Conservation (phyloP, 2,329 filamentous ascomycete species). For the Fusarium virguliforme region DNA sequence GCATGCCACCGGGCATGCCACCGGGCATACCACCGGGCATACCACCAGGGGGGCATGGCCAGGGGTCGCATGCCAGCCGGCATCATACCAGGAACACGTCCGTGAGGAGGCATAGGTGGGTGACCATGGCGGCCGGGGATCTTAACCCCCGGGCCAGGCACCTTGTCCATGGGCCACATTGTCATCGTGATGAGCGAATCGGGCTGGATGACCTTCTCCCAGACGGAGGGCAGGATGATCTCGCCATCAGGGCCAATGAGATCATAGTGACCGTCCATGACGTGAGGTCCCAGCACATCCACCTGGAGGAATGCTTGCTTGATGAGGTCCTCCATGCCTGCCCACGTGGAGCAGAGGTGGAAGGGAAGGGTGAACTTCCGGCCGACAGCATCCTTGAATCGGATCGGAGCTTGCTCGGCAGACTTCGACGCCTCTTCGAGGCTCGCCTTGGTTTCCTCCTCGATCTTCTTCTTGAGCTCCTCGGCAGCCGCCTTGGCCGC, state of each 20-base stretch:
- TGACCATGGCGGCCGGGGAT: constrained; percentile 36
- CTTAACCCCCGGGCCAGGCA: constrained; percentile 50
- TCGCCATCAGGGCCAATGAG: constrained; percentile 84
- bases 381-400: constrained; percentile 92
- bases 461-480: constrained; percentile 73
- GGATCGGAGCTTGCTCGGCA: constrained; percentile 81
- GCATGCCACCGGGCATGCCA: constrained; percentile 21
- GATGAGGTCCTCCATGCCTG: constrained; percentile 90
- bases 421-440: constrained; percentile 65
- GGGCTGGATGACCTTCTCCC: constrained; percentile 86
- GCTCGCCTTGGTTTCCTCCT: constrained; percentile 69
- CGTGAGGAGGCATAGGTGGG: constrained; percentile 26
- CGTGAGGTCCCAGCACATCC: constrained; percentile 81
- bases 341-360: constrained; percentile 87
- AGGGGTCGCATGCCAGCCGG: too few relatives aligned
- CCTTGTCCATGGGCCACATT: constrained; percentile 72
- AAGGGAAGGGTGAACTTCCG: constrained; percentile 95
- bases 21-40: constrained; percentile 30
- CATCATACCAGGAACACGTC: constrained; percentile 18
- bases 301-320: constrained; percentile 88
- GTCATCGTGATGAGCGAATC: constrained; percentile 72
- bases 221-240: constrained; percentile 84
- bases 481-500: constrained; percentile 71
- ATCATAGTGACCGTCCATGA: constrained; percentile 85
- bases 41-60: too few relatives aligned